Conservation (phyloP, 805 yeast genomes). For the Candida coquimbonensis region DNA sequence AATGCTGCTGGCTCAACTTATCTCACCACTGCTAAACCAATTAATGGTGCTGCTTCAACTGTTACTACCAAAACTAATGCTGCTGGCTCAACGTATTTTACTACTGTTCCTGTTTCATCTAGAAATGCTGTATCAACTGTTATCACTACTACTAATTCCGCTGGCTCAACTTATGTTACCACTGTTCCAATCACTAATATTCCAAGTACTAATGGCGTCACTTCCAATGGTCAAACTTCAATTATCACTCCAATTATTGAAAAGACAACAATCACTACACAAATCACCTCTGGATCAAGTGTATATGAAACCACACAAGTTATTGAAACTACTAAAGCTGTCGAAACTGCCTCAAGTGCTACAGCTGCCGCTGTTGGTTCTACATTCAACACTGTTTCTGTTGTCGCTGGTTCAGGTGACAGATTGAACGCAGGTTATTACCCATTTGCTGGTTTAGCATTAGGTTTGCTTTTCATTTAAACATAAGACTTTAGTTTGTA, state of each 20-base stretch:
- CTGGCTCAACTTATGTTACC: background rate
- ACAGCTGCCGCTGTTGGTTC: too few relatives aligned
- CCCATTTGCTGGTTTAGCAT: too few relatives aligned
- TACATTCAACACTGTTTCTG: too few relatives aligned
- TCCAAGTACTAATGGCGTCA: background rate
- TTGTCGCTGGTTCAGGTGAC: too few relatives aligned
- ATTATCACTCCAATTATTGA: constrained; percentile 30
- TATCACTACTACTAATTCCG: constrained; percentile 29
- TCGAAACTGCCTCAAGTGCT: too few relatives aligned
- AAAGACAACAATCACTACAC: constrained; percentile 22
- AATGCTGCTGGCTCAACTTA: background rate
- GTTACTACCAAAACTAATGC: constrained; percentile 9
- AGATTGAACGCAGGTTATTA: too few relatives aligned
- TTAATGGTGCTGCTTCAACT: background rate
- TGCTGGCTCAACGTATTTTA: too few relatives aligned
- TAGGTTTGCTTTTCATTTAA: too few relatives aligned
- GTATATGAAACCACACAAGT: too few relatives aligned
- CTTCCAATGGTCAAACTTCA: constrained; percentile 14
- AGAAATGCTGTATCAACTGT: constrained; percentile 21
- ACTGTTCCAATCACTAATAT: constrained; percentile 1
- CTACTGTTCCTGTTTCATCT: background rate
- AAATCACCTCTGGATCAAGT: constrained; percentile 24
- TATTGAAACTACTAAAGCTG: too few relatives aligned
- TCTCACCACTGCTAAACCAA: constrained; percentile 2
- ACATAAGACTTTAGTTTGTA: too few relatives aligned